phyloP scores from a whole-genome alignment of 225 moss, liverwort and hornwort genomes.

The Ulota crispa region DNA sequence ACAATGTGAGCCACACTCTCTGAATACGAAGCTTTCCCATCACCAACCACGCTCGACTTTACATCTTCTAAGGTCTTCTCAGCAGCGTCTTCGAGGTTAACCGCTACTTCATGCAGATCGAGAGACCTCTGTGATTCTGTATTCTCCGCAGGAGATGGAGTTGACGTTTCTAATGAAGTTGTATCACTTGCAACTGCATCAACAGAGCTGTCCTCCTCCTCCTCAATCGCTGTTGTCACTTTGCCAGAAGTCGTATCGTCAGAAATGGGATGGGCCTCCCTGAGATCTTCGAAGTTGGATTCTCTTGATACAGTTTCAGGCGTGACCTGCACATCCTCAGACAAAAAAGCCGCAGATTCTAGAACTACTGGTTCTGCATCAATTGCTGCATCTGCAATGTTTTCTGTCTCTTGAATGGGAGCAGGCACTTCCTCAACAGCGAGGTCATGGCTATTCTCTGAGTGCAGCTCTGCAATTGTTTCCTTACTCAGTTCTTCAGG shows the following conservation, averaged over 20 bases:
- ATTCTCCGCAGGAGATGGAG: constrained; percentile 33
- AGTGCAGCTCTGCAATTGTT: background rate
- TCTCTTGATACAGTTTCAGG: constrained; percentile 22
- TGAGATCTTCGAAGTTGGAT: constrained; percentile 17
- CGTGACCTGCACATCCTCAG: constrained; percentile 9
- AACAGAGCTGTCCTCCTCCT: constrained; percentile 14
- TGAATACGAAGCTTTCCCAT: constrained; percentile 24
- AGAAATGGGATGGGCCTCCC: constrained; percentile 9
- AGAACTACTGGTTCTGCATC: constrained; percentile 3
- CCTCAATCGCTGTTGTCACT: constrained; percentile 16
- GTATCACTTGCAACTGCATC: constrained; percentile 25
- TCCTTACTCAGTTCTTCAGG: constrained; percentile 14
- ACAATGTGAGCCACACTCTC: constrained; percentile 52
- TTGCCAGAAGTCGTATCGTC: background rate
- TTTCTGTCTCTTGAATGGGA: background rate
- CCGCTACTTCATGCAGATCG: constrained; percentile 42
- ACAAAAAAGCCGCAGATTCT: background rate
- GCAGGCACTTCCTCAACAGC: constrained; percentile 19
- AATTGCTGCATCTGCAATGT: constrained; percentile 10
- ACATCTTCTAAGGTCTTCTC: constrained; percentile 33
- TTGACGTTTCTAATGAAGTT: constrained; percentile 25
- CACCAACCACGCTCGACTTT: constrained; percentile 14
- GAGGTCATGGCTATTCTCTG: constrained; percentile 16
- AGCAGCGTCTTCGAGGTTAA: constrained; percentile 44
- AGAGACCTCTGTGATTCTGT: constrained; percentile 24